Conservation (phyloP, 208 protist genomes). For the Trypanosoma conorhini region DNA sequence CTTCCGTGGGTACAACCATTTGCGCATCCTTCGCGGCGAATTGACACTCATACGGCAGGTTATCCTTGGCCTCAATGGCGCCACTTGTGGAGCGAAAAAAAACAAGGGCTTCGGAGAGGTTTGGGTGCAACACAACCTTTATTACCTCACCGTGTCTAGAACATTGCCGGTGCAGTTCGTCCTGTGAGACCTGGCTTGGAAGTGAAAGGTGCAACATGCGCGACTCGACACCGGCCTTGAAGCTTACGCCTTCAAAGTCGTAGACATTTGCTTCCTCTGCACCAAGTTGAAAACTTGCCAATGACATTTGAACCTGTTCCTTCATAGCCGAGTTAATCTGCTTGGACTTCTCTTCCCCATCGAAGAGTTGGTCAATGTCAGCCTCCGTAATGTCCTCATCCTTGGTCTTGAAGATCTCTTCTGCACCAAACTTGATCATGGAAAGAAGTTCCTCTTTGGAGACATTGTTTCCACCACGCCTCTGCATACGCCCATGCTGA, state of each 20-base stretch:
- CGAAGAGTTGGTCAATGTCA: slow-evolving; percentile 98
- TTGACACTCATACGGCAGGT: slow-evolving; percentile 59
- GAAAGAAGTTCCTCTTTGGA: slow-evolving; percentile 95
- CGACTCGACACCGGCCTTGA: slow-evolving; percentile 66
- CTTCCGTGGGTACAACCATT: slow-evolving; percentile 77
- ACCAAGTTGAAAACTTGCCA: slow-evolving; percentile 93
- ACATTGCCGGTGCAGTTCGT: slow-evolving; percentile 70
- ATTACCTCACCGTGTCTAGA: slow-evolving; percentile 69
- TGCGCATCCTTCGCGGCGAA: slow-evolving; percentile 65
- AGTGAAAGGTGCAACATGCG: slow-evolving; percentile 76
- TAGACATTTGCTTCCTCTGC: slow-evolving; percentile 95
- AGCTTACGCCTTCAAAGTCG: slow-evolving; percentile 96
- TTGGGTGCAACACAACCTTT: slow-evolving; percentile 80
- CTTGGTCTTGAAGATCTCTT: slow-evolving; percentile 95
- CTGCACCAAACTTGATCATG: slow-evolving; percentile 98
- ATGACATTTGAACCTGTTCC: slow-evolving; percentile 83
- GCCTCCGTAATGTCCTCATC: slow-evolving; percentile 95
- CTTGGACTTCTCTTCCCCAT: slow-evolving; percentile 82
- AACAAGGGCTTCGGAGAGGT: slow-evolving; percentile 83
- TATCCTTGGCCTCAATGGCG: slow-evolving; percentile 80
- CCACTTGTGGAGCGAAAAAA: slow-evolving; percentile 74
- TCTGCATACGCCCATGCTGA: slow-evolving; percentile 95
- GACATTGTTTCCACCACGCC: slow-evolving; percentile 47
- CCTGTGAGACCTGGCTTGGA: slow-evolving; percentile 49
- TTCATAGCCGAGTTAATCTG: slow-evolving; percentile 84